Percentiles rank a stretch among this genome's conserved stretches.
phyloP scores from a whole-genome alignment of 106 monocot genomes.

The Platanthera zijinensis region DNA sequence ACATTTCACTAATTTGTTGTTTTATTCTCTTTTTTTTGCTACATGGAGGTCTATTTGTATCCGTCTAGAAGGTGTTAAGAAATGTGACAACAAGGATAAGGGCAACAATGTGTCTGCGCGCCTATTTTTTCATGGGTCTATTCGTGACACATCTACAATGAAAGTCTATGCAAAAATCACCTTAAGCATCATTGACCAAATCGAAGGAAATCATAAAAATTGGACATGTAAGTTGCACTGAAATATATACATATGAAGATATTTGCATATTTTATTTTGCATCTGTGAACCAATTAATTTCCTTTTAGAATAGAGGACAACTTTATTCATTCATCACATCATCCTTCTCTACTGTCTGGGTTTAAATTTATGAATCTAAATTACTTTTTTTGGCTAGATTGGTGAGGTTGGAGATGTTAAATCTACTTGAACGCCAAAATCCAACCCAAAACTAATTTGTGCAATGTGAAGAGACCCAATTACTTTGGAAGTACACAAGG shows the following conservation, averaged over 20 bases:
- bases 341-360: no score
- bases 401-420: no score
- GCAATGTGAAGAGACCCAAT: no score
- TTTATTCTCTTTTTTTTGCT: not conserved
- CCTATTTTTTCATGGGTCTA: not conserved
- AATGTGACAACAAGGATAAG: not conserved
- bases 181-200: constrained; percentile 10
- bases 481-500: no score
- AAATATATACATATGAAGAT: not conserved
- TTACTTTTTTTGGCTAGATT: no score
- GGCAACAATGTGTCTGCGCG: not conserved
- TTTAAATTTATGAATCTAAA: no score
- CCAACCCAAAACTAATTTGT: no score
- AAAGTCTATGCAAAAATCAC: constrained; percentile 4
- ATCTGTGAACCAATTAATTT: no score
- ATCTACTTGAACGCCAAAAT: no score
- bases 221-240: not conserved
- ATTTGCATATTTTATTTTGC: no score
- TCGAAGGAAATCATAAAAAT: constrained; percentile 4
- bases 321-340: no score
- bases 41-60: constrained; percentile 3
- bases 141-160: not conserved
- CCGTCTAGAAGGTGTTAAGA: not conserved
- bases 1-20: not conserved
- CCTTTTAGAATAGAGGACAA: no score